Evolutionary conservation across 208 protist species (phyloP).

Genomic region (Trypanosoma scelopori): DNA sequence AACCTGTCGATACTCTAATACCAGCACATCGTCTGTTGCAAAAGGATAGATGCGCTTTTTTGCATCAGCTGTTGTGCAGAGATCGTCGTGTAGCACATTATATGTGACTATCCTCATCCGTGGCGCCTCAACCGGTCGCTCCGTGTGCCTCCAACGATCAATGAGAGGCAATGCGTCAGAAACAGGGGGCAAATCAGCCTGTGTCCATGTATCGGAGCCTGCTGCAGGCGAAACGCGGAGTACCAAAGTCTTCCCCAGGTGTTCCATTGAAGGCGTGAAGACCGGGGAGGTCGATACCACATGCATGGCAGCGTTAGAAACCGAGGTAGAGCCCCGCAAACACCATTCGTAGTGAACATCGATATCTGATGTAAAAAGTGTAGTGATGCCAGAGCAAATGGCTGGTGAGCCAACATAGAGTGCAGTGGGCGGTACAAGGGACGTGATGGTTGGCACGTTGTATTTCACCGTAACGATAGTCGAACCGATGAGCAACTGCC

Average conservation of each 20-base stretch:
- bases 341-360: slow-evolving; percentile 78
- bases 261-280: slow-evolving; percentile 54
- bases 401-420: slow-evolving; percentile 76
- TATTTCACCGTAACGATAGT: slow-evolving; percentile 47
- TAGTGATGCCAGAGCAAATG: slow-evolving; percentile 58
- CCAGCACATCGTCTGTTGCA: slow-evolving; percentile 70
- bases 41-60: slow-evolving; percentile 85
- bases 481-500: slow-evolving; percentile 47
- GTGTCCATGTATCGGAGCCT: slow-evolving; percentile 54
- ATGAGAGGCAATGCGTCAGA: slow-evolving; percentile 39
- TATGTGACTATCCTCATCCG: slow-evolving; percentile 86
- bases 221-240: slow-evolving; percentile 55
- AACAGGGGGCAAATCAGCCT: slow-evolving; percentile 58
- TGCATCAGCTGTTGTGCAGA: slow-evolving; percentile 63
- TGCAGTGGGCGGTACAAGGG: slow-evolving; percentile 44
- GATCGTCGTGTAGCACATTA: slow-evolving; percentile 91
- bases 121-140: slow-evolving; percentile 32
- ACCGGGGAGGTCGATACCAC: slow-evolving; percentile 46
- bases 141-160: slow-evolving; percentile 64
- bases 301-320: slow-evolving; percentile 7
- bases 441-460: slow-evolving; percentile 81
- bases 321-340: slow-evolving; percentile 11
- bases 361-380: slow-evolving; percentile 43
- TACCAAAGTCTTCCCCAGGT: slow-evolving; percentile 50
- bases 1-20: slow-evolving; percentile 65